Evolutionary conservation across 2,329 filamentous ascomycete genomes (phyloP), one percentile per base, ranked within the genome.

Genomic region (Fusarium neocosmosporiellum): DNA sequence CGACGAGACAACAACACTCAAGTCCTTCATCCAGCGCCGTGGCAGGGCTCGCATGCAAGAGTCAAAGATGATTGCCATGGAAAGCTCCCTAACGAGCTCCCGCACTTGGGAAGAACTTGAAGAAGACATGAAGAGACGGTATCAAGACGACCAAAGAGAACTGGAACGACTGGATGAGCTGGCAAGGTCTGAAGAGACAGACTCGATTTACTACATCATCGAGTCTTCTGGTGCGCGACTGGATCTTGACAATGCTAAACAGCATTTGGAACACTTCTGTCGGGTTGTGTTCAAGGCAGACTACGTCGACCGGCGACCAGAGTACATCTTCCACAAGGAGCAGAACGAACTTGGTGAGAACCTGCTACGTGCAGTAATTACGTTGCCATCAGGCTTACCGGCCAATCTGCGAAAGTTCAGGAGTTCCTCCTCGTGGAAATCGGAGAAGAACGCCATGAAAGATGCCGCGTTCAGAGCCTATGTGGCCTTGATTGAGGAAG

Each of bases 391-490:
- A 5, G 92, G 89, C 5, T 84, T 98, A 1, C 88, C 93, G n/a
- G 80, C 31, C 70, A 79, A 37, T 70, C 71, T 83, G 11, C 77
- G 82, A 3, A 71, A 65, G 7, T 66, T 75, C 5, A 34, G 72
- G 0, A 77, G 81, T 18, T 63, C 70, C 13, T 65, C 46, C 0
- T 55, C 80, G n/a, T 98, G 95, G 95, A 81, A 74, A 13, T 93
- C 91, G 0, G 92, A 96, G 76, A 88, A 86, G 65, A 90, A 90
- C 73, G 94, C 95, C 0, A 90, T 86, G 73, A 94, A 93, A 77
- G 96, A 98, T 80, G 94, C 92, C 1, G 93, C 94, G 0, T 96
- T 97, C 69, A 89, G 94, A 77, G 93, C 95, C 1, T 98, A 95
- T 77, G 82, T 89, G 24, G 86, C 85, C 7, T 85, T 98, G 0